Base-by-base conservation (phyloP, 768 basidiomycete species). In the Termitomyces bulborhizus region DNA sequence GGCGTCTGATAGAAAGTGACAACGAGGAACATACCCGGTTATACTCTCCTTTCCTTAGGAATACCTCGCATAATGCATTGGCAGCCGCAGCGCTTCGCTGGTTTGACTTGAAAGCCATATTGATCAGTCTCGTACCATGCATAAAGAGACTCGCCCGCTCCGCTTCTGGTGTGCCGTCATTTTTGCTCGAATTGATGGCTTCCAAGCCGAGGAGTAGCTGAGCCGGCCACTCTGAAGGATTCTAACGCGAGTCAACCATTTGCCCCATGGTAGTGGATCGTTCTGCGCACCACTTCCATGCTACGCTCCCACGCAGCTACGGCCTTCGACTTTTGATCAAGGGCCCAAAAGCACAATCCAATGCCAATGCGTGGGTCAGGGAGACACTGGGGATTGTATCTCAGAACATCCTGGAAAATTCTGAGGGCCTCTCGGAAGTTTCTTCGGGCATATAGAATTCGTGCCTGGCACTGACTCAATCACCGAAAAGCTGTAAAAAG, bases 341-440 rank as follows among this genome's bases (percentile, higher is more conserved):
- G 75, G 4, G 89, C 83, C 93, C 92, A 98, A 21, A 93, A 75
- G 69, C 96, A 98, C 4, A 99, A 73, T 8, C 97, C 97, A 40
- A 98, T 92, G 16, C 97, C 97, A 55, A 98, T 88, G 6, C 97
- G 83, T 34, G 97, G 96, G 68, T 99, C 96, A 0, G 96, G 97
- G 26, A 78, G 73, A 70, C 90, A 93, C 16, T 78, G 71, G 0
- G 96, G 94, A 53, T 83, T 85, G 41, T 89, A 78, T 31, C 80
- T 75, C 11, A 98, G 76, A 8, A 95, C 86, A 46, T 85, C 83
- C 67, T 98, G 96, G 67, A 96, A 98, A 5, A 86, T 65, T 59
- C 87, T 86, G 27, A 99, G 78, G 3, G 97, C 87, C 45, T 87
- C 84, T 26, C 84, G 78, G 63, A 83, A 91, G 60, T 86, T 82